Evolutionary conservation across 176 grass and related monocot genomes (phyloP).

Genomic region (Elaeis guineensis): DNA sequence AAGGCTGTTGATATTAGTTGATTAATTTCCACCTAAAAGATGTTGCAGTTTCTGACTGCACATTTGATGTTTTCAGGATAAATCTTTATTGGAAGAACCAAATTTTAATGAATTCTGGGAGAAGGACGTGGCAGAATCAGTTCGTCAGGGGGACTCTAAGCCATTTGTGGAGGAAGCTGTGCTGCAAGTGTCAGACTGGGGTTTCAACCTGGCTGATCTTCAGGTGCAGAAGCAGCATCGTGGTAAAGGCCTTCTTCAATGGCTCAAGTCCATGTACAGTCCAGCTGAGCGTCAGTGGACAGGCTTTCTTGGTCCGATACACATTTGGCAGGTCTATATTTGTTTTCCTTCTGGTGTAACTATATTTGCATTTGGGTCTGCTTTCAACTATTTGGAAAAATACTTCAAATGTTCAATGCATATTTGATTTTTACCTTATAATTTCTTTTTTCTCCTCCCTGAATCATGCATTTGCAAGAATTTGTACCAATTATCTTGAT

Average conservation of each 20-base stretch:
- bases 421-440: no score
- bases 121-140: slow-evolving; percentile 71
- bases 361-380: no score
- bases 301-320: slow-evolving; percentile 93
- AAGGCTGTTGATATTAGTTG: no score
- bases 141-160: slow-evolving; percentile 54
- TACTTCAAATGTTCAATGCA: no score
- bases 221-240: slow-evolving; percentile 75
- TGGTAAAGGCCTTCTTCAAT: slow-evolving; percentile 44
- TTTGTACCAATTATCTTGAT: no score
- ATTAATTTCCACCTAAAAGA: slow-evolving; percentile 1
- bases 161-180: slow-evolving; percentile 89
- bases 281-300: slow-evolving; percentile 69
- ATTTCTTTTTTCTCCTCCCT: no score
- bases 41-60: background rate
- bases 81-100: slow-evolving; percentile 64
- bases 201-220: slow-evolving; percentile 79
- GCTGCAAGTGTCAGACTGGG: slow-evolving; percentile 87
- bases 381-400: no score
- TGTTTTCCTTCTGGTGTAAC: background rate
- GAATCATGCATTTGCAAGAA: no score
- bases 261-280: slow-evolving; percentile 59
- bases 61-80: slow-evolving; percentile 33
- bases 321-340: slow-evolving; percentile 85
- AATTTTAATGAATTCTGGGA: slow-evolving; percentile 71